Percentiles rank a stretch among this genome's conserved stretches.
phyloP scores from a whole-genome alignment of 177 flowering plant species.

The Vitis hybrid region DNA sequence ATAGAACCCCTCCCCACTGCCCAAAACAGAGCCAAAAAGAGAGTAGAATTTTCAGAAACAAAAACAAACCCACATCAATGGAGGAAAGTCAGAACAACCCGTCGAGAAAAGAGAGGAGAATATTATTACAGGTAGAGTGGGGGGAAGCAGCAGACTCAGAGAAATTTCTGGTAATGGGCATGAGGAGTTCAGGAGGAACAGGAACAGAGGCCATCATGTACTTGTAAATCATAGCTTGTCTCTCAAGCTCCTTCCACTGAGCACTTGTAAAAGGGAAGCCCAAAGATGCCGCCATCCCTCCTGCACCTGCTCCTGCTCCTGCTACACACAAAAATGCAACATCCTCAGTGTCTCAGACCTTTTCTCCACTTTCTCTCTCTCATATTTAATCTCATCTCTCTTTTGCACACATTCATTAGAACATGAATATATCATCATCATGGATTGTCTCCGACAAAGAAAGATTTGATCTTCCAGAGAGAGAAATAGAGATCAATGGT shows the following conservation, averaged over 20 bases:
- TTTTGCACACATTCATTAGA: background rate
- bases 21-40: background rate
- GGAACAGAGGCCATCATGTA: constrained; percentile 49
- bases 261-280: constrained; percentile 43
- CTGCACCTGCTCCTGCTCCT: background rate
- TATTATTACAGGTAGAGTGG: constrained; percentile 4
- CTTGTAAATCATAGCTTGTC: constrained; percentile 50
- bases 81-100: background rate
- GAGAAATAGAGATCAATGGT: too few relatives aligned
- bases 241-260: constrained; percentile 53
- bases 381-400: background rate
- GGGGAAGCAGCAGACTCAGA: constrained; percentile 13
- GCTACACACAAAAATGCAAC: background rate
- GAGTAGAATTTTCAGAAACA: too few relatives aligned
- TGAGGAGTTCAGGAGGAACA: constrained; percentile 47
- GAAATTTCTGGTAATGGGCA: constrained; percentile 12
- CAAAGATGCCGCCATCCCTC: constrained; percentile 25
- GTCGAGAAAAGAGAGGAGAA: background rate
- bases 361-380: constrained; percentile 3
- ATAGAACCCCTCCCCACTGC: background rate
- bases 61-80: background rate
- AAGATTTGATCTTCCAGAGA: too few relatives aligned
- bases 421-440: too few relatives aligned
- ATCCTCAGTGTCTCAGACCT: background rate
- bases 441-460: too few relatives aligned